Percentiles rank a stretch among this genome's conserved stretches.
These are phyloP conservation scores for Fraxinus paxiana DNA, from an alignment of 305 asterid species.

Conservation along the genomic window DNA sequence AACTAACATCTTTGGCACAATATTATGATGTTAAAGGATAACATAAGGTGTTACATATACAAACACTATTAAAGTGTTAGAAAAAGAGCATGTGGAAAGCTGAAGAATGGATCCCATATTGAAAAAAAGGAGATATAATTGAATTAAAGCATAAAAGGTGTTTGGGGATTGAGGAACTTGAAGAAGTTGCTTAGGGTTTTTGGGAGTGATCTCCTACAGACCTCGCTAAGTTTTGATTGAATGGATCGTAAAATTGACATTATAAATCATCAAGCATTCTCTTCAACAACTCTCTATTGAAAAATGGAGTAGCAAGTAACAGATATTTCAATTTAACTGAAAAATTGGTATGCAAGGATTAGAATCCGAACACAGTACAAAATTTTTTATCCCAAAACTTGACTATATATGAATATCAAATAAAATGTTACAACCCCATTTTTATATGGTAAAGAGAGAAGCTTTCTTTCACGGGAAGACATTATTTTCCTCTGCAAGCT, in stretches of 20 bases:
- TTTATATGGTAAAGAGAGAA: too few relatives aligned
- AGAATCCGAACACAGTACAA: not conserved
- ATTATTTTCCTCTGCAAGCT: not conserved
- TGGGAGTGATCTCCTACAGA: not conserved
- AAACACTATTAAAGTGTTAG: not conserved
- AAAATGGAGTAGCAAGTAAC: not conserved
- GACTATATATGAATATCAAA: too few relatives aligned
- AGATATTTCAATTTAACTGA: not conserved
- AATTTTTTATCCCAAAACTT: too few relatives aligned
- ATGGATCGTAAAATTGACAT: not conserved
- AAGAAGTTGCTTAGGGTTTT: not conserved
- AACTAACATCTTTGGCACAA: too few relatives aligned
- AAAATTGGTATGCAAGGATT: not conserved
- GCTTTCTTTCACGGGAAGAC: not conserved
- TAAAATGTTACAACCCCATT: too few relatives aligned
- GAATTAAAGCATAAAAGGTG: not conserved
- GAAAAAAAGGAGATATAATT: not conserved
- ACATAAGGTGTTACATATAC: not conserved
- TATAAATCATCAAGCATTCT: too few relatives aligned
- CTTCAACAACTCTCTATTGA: not conserved
- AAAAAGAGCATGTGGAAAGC: not conserved
- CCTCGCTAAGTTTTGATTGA: not conserved
- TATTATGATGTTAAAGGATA: not conserved
- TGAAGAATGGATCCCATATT: not conserved
- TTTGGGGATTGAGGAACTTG: not conserved